Percentiles rank a stretch among this genome's conserved stretches.
Evolutionary conservation across 2,329 filamentous ascomycete species (phyloP).

Genomic region (Cladosporium sp.): DNA sequence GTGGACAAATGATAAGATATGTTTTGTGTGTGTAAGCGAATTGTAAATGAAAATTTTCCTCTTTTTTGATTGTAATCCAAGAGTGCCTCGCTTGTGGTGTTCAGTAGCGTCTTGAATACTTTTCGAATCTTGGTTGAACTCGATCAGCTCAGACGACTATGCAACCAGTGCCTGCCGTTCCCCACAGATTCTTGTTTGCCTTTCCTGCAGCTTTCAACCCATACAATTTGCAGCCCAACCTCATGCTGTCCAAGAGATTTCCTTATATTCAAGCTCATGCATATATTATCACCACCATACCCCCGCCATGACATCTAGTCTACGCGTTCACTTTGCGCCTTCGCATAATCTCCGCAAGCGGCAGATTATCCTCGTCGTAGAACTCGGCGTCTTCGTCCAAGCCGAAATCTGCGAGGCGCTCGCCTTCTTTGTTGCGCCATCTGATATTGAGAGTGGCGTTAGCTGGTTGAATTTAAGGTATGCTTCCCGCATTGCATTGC

Average conservation of each 20-base stretch:
- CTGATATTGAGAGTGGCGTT: not conserved
- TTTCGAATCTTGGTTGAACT: not conserved
- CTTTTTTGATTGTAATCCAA: not conserved
- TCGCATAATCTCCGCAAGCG: constrained; percentile 67
- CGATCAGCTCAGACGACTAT: not conserved
- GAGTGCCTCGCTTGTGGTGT: not conserved
- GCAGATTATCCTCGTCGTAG: constrained; percentile 63
- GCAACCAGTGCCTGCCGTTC: no score
- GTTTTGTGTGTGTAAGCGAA: not conserved
- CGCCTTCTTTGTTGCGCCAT: constrained; percentile 77
- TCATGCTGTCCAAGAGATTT: not conserved
- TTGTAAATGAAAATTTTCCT: not conserved
- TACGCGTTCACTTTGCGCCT: constrained; percentile 46
- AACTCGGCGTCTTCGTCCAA: constrained; percentile 77
- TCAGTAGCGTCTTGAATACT: not conserved
- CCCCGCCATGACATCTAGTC: not conserved
- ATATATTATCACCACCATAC: not conserved
- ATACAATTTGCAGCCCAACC: no score
- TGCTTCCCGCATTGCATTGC: not conserved
- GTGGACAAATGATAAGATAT: not conserved
- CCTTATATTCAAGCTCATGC: no score
- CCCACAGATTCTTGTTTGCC: no score
- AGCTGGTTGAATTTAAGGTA: no score
- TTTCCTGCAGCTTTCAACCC: no score
- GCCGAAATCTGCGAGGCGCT: constrained; percentile 73